Conservation (phyloP, 805 yeast genomes). For the Wickerhamomyces pijperi region DNA sequence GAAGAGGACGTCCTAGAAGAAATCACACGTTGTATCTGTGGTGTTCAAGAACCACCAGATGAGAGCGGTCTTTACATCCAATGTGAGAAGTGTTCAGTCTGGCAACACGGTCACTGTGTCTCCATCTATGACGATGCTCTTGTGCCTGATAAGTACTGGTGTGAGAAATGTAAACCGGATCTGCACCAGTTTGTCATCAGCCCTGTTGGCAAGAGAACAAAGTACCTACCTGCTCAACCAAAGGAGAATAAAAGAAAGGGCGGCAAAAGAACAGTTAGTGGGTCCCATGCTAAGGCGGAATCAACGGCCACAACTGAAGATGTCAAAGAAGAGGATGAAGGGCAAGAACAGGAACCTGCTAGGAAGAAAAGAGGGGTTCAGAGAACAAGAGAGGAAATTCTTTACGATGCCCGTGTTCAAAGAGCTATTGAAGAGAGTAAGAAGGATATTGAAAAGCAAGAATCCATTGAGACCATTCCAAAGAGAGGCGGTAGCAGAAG, state of each 20-base stretch:
- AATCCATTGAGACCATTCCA: conserved; percentile 2
- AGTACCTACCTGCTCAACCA: conserved; percentile 35
- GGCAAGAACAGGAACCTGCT: conserved; percentile 5
- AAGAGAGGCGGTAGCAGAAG: conserved; percentile 4
- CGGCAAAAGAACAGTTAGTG: conserved; percentile 8
- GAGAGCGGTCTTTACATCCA: conserved; percentile 62
- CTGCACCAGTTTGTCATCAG: conserved; percentile 49
- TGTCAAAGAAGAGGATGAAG: conserved; percentile 12
- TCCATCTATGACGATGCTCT: conserved; percentile 50
- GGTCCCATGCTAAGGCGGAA: conserved; percentile 8
- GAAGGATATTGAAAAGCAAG: conserved; percentile 20
- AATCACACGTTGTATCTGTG: conserved; percentile 35
- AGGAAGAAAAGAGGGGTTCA: conserved; percentile 25
- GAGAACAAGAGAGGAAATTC: conserved; percentile 30
- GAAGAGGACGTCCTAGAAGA: conserved; percentile 30
- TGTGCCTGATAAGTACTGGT: conserved; percentile 91
- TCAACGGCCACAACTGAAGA: conserved; percentile 5
- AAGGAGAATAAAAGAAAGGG: conserved; percentile 19
- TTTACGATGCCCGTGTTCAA: conserved; percentile 29
- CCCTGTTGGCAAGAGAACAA: conserved; percentile 35
- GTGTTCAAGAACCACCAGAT: conserved; percentile 31
- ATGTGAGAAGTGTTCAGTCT: conserved; percentile 83
- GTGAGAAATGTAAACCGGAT: conserved; percentile 85
- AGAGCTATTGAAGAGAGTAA: conserved; percentile 30
- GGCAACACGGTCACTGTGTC: conserved; percentile 98